These are phyloP conservation scores for Venturiaceae sp. DNA, from an alignment of 2,329 filamentous ascomycete species.

Conservation along the genomic window DNA sequence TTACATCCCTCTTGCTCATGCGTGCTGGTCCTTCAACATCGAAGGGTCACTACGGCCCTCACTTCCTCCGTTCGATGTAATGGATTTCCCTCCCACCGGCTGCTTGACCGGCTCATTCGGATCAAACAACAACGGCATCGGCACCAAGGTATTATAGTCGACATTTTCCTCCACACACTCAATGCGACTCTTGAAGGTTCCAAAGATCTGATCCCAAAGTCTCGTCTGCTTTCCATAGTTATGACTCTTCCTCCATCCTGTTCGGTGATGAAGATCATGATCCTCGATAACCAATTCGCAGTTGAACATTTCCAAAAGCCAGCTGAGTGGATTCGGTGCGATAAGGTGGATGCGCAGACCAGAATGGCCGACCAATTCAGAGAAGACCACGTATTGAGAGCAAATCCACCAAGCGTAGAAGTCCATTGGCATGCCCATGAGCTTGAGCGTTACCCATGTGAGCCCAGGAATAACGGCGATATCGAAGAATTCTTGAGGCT, in stretches of 20 bases:
- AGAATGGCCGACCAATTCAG: conserved; percentile 29
- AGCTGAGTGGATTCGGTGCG: conserved; percentile 24
- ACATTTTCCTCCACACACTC: conserved; percentile 15
- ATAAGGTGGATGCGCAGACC: conserved; percentile 28
- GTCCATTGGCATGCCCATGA: conserved; percentile 31
- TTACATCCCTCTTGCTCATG: too few relatives aligned
- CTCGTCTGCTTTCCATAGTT: conserved; percentile 32
- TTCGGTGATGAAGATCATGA: conserved; percentile 29
- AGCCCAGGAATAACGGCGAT: conserved; percentile 31
- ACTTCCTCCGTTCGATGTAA: not conserved
- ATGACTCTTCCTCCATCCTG: conserved; percentile 27
- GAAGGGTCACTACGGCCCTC: not conserved
- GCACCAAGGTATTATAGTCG: not conserved
- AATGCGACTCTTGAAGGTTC: conserved; percentile 25
- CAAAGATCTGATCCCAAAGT: conserved; percentile 28
- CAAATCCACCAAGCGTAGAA: conserved; percentile 41
- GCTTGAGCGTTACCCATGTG: conserved; percentile 26
- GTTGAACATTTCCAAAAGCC: conserved; percentile 22
- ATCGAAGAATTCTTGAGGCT: conserved; percentile 33
- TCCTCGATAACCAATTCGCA: conserved; percentile 34
- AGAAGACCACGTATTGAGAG: conserved; percentile 32
- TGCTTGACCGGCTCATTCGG: not conserved
- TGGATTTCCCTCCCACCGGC: not conserved
- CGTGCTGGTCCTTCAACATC: not conserved
- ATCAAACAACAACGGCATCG: conserved; percentile 1